Evolutionary conservation across 306 rosid genomes (phyloP), one percentile per base, ranked within the genome.

Genomic region (Rosa lucieae): DNA sequence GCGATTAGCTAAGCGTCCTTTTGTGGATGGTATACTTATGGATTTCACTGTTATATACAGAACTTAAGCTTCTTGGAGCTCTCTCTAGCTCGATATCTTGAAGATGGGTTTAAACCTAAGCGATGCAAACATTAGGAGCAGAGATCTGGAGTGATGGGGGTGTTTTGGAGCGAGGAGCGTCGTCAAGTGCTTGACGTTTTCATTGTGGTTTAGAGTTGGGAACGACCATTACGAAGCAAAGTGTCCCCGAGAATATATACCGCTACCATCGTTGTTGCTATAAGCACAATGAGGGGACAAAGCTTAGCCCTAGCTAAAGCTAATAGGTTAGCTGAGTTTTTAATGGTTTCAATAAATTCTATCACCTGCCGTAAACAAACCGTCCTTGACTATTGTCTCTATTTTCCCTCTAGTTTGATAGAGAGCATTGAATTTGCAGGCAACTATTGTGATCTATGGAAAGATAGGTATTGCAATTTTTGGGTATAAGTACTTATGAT

Each of bases 1-100:
- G 90, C 93, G 46, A 86, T 69, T 88, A 79, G 91, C 79, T 70
- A 5, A 65, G 77, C 90, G 97, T 90, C 97, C 59, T 82, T 52
- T 88, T 85, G 74, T 26, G 79, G 74, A 79, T 83, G 84, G 80
- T 84, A 58, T 72, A 81, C 76, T 67, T 81, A 73, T 76, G 43
- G 59, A 72, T 82, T 74, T 66, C 83, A 73, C 74, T 7, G 53
- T 47, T 66, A 61, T 76, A 53, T 65, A 66, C 70, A 66, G 70
- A 67, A 29, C 48, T 39, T n/a, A 37, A 67, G 48, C 48, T 67
- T 10, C 71, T 39, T 39, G 71, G 71, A 37, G 43, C 26, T n/a
- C n/a, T 63, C 42, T 26, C n/a, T 35, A 37, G 23, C 47, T 66
- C 7, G 58, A 79, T 32, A 32, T 15, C 5, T 26, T n/a, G 35